Conservation (phyloP, 2,329 filamentous ascomycete species). For the Beauveria pseudobassiana region DNA sequence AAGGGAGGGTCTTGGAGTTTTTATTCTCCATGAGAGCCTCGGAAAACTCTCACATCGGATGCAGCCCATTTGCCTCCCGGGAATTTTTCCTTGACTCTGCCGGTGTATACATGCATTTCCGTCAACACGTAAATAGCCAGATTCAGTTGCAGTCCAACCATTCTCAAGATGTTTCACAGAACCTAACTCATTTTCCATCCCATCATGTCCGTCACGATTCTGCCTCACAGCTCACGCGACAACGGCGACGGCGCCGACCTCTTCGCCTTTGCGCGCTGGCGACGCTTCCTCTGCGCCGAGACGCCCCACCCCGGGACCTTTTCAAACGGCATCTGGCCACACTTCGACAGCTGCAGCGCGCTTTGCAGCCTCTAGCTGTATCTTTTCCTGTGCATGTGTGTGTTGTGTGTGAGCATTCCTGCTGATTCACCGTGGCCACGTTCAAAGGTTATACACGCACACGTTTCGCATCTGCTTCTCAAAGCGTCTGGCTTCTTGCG, state of each 20-base stretch:
- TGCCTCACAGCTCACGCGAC: background rate
- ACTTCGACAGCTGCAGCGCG: background rate
- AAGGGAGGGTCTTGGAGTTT: fast-evolving
- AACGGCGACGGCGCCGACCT: background rate
- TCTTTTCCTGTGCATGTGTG: background rate
- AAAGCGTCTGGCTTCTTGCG: background rate
- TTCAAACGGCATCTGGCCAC: background rate
- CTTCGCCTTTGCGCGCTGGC: background rate
- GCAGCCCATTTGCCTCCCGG: too few relatives aligned
- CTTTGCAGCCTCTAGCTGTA: background rate
- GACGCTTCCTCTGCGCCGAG: background rate
- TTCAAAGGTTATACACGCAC: background rate
- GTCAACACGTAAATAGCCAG: too few relatives aligned
- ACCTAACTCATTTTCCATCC: too few relatives aligned
- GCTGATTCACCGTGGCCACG: too few relatives aligned
- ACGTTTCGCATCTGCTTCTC: background rate
- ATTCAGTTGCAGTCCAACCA: background rate
- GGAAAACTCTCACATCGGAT: too few relatives aligned
- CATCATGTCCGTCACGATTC: background rate
- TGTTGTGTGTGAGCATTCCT: background rate
- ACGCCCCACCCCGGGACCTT: background rate
- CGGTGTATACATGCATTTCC: too few relatives aligned
- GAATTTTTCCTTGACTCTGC: too few relatives aligned
- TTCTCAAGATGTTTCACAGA: background rate
- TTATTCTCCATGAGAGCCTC: too few relatives aligned